Percentiles rank a stretch among this genome's conserved stretches.
These are phyloP conservation scores for Talaromyces piceae DNA, from an alignment of 2,329 filamentous ascomycete species.

Conservation along the genomic window DNA sequence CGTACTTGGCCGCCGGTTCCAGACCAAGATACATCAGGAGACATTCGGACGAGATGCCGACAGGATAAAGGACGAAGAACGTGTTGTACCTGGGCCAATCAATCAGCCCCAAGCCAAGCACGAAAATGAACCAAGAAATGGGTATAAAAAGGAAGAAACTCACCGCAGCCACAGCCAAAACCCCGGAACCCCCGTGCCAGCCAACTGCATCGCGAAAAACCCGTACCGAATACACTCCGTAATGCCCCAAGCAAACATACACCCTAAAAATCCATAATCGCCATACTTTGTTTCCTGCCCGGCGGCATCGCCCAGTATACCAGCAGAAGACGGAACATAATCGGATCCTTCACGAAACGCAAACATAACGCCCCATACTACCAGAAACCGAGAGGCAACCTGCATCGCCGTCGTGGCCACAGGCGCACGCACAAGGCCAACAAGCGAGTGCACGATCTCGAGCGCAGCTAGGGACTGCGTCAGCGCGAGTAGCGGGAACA, in stretches of 20 bases:
- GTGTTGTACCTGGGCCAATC: constrained; percentile 61
- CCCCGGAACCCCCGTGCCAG: constrained; percentile 50
- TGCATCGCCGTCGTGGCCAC: constrained; percentile 83
- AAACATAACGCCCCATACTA: constrained; percentile 79
- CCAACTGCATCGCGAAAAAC: constrained; percentile 70
- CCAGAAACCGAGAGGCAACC: constrained; percentile 75
- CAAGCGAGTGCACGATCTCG: constrained; percentile 73
- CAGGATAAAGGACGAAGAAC: constrained; percentile 85
- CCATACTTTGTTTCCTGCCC: constrained; percentile 20
- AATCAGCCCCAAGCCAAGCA: not conserved
- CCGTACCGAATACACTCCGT: constrained; percentile 92
- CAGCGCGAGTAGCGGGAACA: constrained; percentile 42
- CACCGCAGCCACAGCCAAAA: constrained; percentile 70
- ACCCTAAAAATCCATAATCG: constrained; percentile 39
- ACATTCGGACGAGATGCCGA: constrained; percentile 85
- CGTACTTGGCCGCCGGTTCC: constrained; percentile 46
- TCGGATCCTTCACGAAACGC: constrained; percentile 67
- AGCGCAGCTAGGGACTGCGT: constrained; percentile 77
- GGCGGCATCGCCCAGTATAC: constrained; percentile 20
- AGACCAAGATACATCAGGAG: constrained; percentile 67
- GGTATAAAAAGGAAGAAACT: constrained; percentile 8
- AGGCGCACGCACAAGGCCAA: constrained; percentile 78
- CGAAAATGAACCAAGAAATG: constrained; percentile 5
- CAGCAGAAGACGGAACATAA: constrained; percentile 27
- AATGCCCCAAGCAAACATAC: constrained; percentile 72